Conservation (phyloP, 2,329 filamentous ascomycete genomes). For the Aspergillus pseudoterreus region DNA sequence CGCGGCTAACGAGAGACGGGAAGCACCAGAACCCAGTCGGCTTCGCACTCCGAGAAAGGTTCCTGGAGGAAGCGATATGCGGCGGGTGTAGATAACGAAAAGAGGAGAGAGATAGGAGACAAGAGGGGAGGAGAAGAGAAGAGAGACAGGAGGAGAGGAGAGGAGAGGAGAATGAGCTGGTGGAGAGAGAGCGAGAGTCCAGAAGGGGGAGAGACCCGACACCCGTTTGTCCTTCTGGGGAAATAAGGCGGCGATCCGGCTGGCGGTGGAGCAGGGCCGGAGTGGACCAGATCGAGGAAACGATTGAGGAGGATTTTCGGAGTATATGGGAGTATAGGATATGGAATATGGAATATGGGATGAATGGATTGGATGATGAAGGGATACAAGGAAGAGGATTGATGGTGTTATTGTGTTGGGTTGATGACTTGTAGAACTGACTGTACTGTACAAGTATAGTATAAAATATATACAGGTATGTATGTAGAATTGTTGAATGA, state of each 20-base stretch:
- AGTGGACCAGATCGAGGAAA: not conserved
- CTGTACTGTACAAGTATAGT: no score
- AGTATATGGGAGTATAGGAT: not conserved
- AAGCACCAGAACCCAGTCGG: not conserved
- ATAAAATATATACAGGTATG: no score
- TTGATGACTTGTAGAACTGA: no score
- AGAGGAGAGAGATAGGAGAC: not conserved
- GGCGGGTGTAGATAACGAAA: not conserved
- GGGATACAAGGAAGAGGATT: not conserved
- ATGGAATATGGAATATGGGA: not conserved
- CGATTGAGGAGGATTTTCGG: not conserved
- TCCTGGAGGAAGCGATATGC: not conserved
- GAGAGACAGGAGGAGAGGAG: not conserved
- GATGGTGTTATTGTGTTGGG: no score
- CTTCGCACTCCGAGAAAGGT: not conserved
- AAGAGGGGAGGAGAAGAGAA: not conserved
- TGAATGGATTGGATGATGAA: not conserved
- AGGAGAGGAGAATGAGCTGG: not conserved
- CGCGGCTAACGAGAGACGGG: not conserved
- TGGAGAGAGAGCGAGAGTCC: no score
- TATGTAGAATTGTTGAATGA: no score
- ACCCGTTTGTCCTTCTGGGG: no score
- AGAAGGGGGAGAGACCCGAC: no score
- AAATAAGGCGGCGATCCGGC: no score
- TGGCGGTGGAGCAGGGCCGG: not conserved